A percentile compares a stretch with the other conserved stretches of the same genome.
Evolutionary conservation across 129 eudicot genomes (phyloP).

Genomic region (Lactuca sativa): DNA sequence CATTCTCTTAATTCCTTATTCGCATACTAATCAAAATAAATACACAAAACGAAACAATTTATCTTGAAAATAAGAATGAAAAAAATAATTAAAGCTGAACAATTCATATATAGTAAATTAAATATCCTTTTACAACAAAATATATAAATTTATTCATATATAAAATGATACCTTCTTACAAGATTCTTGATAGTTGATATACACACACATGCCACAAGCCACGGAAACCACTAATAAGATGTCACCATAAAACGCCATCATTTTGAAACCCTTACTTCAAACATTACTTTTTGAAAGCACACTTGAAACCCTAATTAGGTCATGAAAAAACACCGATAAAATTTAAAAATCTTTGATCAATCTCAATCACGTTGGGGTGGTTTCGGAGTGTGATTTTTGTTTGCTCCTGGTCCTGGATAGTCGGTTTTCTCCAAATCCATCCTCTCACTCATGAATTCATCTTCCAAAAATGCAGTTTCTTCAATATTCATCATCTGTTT

Average conservation of each 20-base stretch:
- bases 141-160: conserved; percentile 19
- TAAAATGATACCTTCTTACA: conserved; percentile 21
- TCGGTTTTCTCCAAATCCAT: conserved; percentile 58
- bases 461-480: conserved; percentile 23
- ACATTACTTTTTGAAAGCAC: conserved; percentile 27
- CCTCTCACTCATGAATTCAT: conserved; percentile 41
- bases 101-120: not conserved
- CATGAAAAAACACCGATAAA: conserved; percentile 20
- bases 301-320: conserved; percentile 33
- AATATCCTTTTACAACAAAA: conserved; percentile 13
- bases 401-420: conserved; percentile 58
- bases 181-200: conserved; percentile 18
- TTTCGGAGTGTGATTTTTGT: conserved; percentile 51
- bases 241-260: conserved; percentile 22
- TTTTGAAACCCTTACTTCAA: conserved; percentile 15
- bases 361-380: conserved; percentile 37
- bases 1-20: not conserved
- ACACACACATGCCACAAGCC: conserved; percentile 26
- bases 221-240: conserved; percentile 25
- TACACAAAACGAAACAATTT: conserved; percentile 5
- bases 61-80: not conserved
- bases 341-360: conserved; percentile 12
- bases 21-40: not conserved
- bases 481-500: conserved; percentile 29
- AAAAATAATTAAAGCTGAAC: conserved; percentile 8